These are phyloP conservation scores for Ceratocystis diversiconidia DNA, from an alignment of 2,329 filamentous ascomycete species.

Conservation along the genomic window DNA sequence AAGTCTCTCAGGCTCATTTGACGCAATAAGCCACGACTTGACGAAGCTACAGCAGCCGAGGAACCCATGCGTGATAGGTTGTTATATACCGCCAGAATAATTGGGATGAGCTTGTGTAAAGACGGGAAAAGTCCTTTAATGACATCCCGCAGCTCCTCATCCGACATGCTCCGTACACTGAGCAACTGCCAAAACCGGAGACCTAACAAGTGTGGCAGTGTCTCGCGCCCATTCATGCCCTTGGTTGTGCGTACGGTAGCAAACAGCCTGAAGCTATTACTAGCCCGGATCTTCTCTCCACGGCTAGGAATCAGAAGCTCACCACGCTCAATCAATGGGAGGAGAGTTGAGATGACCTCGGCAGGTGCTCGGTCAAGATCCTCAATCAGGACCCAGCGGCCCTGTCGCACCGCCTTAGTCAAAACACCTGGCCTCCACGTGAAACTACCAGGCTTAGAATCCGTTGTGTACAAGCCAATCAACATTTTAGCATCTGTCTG, in stretches of 20 bases:
- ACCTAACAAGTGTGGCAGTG: slow-evolving; percentile 62
- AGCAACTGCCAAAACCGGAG: slow-evolving; percentile 74
- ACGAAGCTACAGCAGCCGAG: slow-evolving; percentile 20
- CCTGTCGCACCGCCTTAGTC: slow-evolving; percentile 85
- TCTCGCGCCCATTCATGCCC: slow-evolving; percentile 52
- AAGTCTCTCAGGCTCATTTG: slow-evolving; percentile 63
- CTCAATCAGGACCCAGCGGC: slow-evolving; percentile 92
- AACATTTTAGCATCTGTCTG: slow-evolving; percentile 97
- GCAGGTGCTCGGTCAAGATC: slow-evolving; percentile 90
- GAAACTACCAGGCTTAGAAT: slow-evolving; percentile 75
- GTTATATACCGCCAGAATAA: slow-evolving; percentile 45
- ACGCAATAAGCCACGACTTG: slow-evolving; percentile 37
- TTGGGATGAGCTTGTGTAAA: slow-evolving; percentile 46
- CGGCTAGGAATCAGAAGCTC: slow-evolving; percentile 81
- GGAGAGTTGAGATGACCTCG: slow-evolving; percentile 82
- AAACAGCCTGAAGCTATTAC: slow-evolving; percentile 76
- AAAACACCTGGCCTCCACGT: slow-evolving; percentile 84
- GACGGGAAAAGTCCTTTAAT: slow-evolving; percentile 56
- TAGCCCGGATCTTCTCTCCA: slow-evolving; percentile 70
- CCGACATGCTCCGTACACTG: slow-evolving; percentile 49
- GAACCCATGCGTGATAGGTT: slow-evolving; percentile 33
- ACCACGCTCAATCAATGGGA: slow-evolving; percentile 85
- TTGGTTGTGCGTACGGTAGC: slow-evolving; percentile 73
- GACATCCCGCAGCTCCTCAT: slow-evolving; percentile 60
- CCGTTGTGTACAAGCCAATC: slow-evolving; percentile 84